Evolutionary conservation across 2,329 filamentous ascomycete species (phyloP).

Genomic region (Fusarium denticulatum): DNA sequence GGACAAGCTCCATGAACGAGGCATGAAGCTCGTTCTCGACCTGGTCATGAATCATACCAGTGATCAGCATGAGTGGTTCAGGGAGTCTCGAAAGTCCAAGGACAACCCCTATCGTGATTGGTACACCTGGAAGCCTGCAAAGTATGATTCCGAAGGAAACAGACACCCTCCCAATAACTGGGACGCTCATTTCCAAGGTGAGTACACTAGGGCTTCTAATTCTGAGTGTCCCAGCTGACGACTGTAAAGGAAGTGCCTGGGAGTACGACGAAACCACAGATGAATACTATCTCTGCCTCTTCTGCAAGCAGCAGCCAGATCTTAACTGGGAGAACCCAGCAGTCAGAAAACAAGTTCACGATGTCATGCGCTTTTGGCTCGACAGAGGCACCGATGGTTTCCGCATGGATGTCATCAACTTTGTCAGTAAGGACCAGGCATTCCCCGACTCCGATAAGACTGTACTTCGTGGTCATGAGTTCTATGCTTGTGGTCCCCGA

Average conservation of each 20-base stretch:
- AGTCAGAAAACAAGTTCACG: conserved; percentile 72
- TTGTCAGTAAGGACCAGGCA: conserved; percentile 68
- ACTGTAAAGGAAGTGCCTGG: conserved; percentile 55
- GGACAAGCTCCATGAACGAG: conserved; percentile 66
- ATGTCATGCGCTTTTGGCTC: conserved; percentile 79
- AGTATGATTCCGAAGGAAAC: conserved; percentile 65
- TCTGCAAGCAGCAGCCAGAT: conserved; percentile 76
- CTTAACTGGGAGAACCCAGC: conserved; percentile 80
- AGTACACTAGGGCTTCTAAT: background rate
- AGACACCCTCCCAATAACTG: conserved; percentile 71
- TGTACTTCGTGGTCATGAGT: conserved; percentile 50
- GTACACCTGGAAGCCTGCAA: conserved; percentile 73
- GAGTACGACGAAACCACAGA: conserved; percentile 59
- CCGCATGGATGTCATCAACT: conserved; percentile 74
- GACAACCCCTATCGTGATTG: conserved; percentile 66
- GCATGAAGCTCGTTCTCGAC: conserved; percentile 77
- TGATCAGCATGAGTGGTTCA: conserved; percentile 67
- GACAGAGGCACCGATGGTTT: conserved; percentile 74
- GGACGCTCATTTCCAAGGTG: conserved; percentile 54
- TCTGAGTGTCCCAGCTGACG: background rate
- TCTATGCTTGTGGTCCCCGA: conserved; percentile 64
- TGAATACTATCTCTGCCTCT: conserved; percentile 73
- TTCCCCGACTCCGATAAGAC: conserved; percentile 60
- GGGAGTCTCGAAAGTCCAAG: conserved; percentile 63
- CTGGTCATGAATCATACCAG: conserved; percentile 79